Base-by-base conservation (phyloP, 192 early-diverging fungal genomes). In the Dissophora ornata region DNA sequence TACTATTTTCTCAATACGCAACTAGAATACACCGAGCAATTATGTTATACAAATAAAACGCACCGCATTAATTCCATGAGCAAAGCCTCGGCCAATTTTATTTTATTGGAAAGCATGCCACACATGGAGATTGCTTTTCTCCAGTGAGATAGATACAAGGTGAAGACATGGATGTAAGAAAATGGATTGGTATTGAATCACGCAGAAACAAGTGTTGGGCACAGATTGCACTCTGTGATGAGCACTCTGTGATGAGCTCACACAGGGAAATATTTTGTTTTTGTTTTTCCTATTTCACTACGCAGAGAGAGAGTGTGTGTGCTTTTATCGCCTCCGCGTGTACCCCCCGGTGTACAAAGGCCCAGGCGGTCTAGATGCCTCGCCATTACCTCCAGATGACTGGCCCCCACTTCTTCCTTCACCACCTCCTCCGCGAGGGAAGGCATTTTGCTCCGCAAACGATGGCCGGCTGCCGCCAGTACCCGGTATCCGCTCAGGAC, bases 321-420 rank as follows among this genome's bases (percentile, higher is more conserved):
- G 28, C 33, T n/a, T 28, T 52, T 61, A 63, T 45, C 57, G 38
- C 42, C 24, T 48, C 32, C 45, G 50, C 7, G 33, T 19, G 19
- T 77, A 77, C 4, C 64, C 73, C 3, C 73, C 73, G 2, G 58
- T 77, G 26, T 77, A 77, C 73, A 77, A 57, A 19, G 73, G 73
- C 8, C 51, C 51, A 26, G 63, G 45, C 8, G 59, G 30, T n/a
- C 45, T 26, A 10, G 46, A 22, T 21, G 44, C 5, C 8, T 30
- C 41, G 13, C 52, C 58, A 53, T 33, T 48, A 21, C 40, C 18
- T 40, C 48, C 48, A 51, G 57, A 9, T 7, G 42, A 34, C 16
- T 13, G 15, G 33, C 16, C 2, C 24, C 49, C 24, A 7, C 30
- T n/a, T 21, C 26, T 25, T n/a, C 44, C 24, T 28, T 40, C 13